Evolutionary conservation across 1,139 yeast species (phyloP), one percentile per base, ranked within the genome.

Genomic region (Debaryomyces robertsiae): DNA sequence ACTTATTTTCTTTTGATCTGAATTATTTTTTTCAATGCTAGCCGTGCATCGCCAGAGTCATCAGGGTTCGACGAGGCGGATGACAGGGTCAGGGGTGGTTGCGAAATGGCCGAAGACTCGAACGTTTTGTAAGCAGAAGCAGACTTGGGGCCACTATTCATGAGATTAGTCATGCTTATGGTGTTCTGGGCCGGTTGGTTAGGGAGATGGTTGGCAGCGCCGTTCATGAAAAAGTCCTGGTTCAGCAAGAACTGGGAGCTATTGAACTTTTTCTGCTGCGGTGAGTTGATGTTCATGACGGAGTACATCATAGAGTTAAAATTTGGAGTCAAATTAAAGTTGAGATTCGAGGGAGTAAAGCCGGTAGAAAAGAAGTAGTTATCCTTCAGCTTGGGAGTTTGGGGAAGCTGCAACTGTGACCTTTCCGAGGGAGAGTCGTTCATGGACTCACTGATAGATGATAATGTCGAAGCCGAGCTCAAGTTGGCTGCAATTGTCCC

Each of bases 291-390:
- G 45, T 50, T 63, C 62, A 67, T 61, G 57, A 68, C 61, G 22
- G 71, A 61, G 50, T 67, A 63, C 74, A 71, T 69, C 58, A 69
- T 57, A 11, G 71, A 60, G 48, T 68, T 70, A 56, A 71, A 67
- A 45, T 67, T 75, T 2, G 77, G 76, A 10, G 76, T 71, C 46
- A 69, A 61, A 48, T 67, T 69, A 49, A 61, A 64, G 9, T 59
- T 52, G 40, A 55, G 45, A 34, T 51, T 43, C 18, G 43, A 36
- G 3, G 75, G 75, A 3, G 75, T 69, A 30, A 66, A 54, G 1
- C 73, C 73, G 9, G 63, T 50, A 14, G 63, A 49, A 38, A 58
- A 56, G 31, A 58, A 45, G 41, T 58, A 65, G 48, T 60, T 60
- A 14, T 68, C 73, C 41, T 61, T 67, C 30, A 46, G 49, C 44